Evolutionary conservation across 2,329 filamentous ascomycete genomes (phyloP).

Genomic region (Fusarium sp.): DNA sequence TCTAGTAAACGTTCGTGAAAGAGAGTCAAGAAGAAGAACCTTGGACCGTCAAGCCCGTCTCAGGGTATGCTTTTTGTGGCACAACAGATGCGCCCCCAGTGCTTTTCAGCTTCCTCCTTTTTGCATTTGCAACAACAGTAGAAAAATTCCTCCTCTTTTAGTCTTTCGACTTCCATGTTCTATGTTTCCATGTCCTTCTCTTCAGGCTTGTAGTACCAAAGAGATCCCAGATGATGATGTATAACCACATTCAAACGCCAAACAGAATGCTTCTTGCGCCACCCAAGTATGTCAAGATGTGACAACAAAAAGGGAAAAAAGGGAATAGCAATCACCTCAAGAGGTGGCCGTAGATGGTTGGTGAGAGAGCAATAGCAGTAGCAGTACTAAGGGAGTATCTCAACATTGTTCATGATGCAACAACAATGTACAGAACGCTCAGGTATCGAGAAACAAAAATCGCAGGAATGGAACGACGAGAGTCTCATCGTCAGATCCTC

Average conservation of each 20-base stretch:
- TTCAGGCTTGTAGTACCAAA: slow-evolving; percentile 35
- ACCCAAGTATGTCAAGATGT: slow-evolving; percentile 20
- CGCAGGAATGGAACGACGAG: slow-evolving; percentile 15
- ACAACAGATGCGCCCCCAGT: slow-evolving; percentile 16
- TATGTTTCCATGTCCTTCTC: slow-evolving; percentile 31
- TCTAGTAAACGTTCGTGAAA: slow-evolving; percentile 26
- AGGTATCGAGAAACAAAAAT: slow-evolving; percentile 36
- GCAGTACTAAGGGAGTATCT: slow-evolving; percentile 18
- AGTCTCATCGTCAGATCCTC: slow-evolving; percentile 38
- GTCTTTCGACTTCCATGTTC: slow-evolving; percentile 14
- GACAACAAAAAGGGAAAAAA: slow-evolving; percentile 17
- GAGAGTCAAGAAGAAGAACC: slow-evolving; percentile 39
- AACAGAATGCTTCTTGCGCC: slow-evolving; percentile 42
- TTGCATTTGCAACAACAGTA: neutral
- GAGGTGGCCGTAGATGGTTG: slow-evolving; percentile 18
- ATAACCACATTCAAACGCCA: slow-evolving; percentile 44
- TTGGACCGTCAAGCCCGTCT: slow-evolving; percentile 30
- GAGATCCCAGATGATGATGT: slow-evolving; percentile 37
- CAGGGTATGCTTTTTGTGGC: slow-evolving; percentile 23
- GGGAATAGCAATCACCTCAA: slow-evolving; percentile 20
- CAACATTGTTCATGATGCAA: slow-evolving; percentile 36
- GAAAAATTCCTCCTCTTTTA: slow-evolving; percentile 10
- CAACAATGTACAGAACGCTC: slow-evolving; percentile 44
- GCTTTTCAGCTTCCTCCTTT: slow-evolving; percentile 27
- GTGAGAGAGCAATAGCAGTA: slow-evolving; percentile 5